phyloP scores from a whole-genome alignment of 352 stramenopile species.

The Pythium rhizo-oryzae region DNA sequence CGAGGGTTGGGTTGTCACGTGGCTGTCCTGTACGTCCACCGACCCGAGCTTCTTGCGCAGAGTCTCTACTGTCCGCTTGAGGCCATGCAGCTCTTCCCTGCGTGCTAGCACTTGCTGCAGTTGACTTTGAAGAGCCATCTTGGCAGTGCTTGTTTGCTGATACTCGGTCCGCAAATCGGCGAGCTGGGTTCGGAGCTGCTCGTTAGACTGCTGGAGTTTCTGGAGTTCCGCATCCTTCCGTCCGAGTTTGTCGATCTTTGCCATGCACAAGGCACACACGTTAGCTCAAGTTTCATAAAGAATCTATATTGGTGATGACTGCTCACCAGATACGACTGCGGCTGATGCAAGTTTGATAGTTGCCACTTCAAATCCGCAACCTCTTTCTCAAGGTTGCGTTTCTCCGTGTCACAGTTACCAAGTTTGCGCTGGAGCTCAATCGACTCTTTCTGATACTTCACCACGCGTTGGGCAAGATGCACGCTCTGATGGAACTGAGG shows the following conservation, averaged over 20 bases:
- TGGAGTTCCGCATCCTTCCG: slow-evolving; percentile 50
- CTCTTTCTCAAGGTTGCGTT: slow-evolving; percentile 32
- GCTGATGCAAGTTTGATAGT: slow-evolving; percentile 62
- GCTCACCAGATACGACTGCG: slow-evolving; percentile 70
- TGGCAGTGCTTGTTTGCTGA: slow-evolving; percentile 37
- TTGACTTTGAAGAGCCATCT: slow-evolving; percentile 58
- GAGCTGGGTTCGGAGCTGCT: slow-evolving; percentile 42
- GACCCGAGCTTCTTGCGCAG: slow-evolving; percentile 39
- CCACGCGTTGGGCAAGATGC: slow-evolving; percentile 62
- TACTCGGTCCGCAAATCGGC: slow-evolving; percentile 51
- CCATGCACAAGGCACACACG: not conserved
- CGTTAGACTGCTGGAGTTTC: slow-evolving; percentile 21
- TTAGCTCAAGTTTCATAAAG: not conserved
- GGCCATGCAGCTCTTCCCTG: slow-evolving; percentile 59
- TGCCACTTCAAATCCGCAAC: slow-evolving; percentile 39
- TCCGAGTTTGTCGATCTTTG: slow-evolving; percentile 68
- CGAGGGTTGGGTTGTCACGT: slow-evolving; percentile 2
- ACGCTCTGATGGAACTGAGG: slow-evolving; percentile 81
- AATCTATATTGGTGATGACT: too few species aligned
- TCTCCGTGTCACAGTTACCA: slow-evolving; percentile 35
- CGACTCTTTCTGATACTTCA: slow-evolving; percentile 61
- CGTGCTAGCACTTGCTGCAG: slow-evolving; percentile 67
- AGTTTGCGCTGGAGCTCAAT: slow-evolving; percentile 48
- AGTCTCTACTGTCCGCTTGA: slow-evolving; percentile 60
- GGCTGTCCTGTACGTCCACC: not conserved